Evolutionary conservation across 768 basidiomycete species (phyloP).

Genomic region (Asterophora parasitica): DNA sequence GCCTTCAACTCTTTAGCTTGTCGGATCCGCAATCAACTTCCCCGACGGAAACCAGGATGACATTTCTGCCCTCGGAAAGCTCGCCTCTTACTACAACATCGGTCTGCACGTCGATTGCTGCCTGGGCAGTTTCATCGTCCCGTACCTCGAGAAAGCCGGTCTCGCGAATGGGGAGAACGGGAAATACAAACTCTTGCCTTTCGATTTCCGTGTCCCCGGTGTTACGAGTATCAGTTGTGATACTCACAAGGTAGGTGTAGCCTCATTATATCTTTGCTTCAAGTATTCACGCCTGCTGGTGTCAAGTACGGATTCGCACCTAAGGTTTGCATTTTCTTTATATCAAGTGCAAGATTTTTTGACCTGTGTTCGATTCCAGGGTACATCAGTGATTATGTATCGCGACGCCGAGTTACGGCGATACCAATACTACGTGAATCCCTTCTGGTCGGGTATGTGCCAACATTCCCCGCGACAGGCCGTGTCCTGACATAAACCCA

Average conservation of each 20-base stretch:
- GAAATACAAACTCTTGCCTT: slow-evolving; percentile 57
- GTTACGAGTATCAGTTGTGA: slow-evolving; percentile 96
- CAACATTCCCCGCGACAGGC: not conserved
- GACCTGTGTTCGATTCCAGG: slow-evolving; percentile 37
- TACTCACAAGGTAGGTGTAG: slow-evolving; percentile 72
- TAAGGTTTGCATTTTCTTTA: slow-evolving; percentile 47
- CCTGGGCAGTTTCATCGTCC: slow-evolving; percentile 89
- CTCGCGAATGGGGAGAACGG: slow-evolving; percentile 54
- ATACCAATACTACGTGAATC: slow-evolving; percentile 83
- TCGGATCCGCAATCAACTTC: slow-evolving; percentile 84
- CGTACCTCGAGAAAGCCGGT: slow-evolving; percentile 81
- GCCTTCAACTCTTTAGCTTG: slow-evolving; percentile 43
- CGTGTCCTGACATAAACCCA: slow-evolving; percentile 13
- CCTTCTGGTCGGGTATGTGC: slow-evolving; percentile 67
- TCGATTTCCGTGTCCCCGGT: slow-evolving; percentile 88
- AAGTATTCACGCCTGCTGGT: slow-evolving; percentile 7
- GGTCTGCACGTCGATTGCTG: slow-evolving; percentile 96
- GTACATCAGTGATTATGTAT: slow-evolving; percentile 95
- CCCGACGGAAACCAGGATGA: slow-evolving; percentile 86
- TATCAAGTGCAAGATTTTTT: not conserved
- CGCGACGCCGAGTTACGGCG: slow-evolving; percentile 67
- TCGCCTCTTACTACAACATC: slow-evolving; percentile 71
- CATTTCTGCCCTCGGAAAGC: slow-evolving; percentile 68
- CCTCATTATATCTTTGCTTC: not conserved
- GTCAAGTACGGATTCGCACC: slow-evolving; percentile 88